Conservation (phyloP, 495 filamentous ascomycete genomes). For the Penicillium silybi region DNA sequence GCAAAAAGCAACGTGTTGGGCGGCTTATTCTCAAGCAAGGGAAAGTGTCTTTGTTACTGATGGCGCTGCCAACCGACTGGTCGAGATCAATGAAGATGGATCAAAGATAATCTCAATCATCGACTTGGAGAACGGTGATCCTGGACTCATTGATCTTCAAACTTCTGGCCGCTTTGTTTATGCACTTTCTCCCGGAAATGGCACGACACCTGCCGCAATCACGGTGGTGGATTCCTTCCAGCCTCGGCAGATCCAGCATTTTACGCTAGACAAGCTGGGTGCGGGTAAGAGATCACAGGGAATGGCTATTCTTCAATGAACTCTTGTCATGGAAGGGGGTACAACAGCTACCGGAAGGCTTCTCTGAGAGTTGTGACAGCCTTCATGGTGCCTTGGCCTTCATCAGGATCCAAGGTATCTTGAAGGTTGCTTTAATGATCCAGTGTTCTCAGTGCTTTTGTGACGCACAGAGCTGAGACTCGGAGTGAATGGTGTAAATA, state of each 20-base stretch:
- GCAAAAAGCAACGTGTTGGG: slow-evolving; percentile 58
- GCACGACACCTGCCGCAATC: slow-evolving; percentile 38
- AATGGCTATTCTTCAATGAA: too few species aligned
- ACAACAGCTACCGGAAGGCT: too few species aligned
- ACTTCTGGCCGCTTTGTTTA: slow-evolving; percentile 50
- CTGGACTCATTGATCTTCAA: slow-evolving; percentile 53
- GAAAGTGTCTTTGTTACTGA: slow-evolving; percentile 53
- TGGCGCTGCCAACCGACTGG: slow-evolving; percentile 43
- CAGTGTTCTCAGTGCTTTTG: too few species aligned
- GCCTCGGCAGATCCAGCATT: slow-evolving; percentile 39
- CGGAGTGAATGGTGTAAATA: too few species aligned
- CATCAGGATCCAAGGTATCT: too few species aligned
- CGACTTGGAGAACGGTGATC: slow-evolving; percentile 42
- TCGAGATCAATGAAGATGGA: slow-evolving; percentile 39
- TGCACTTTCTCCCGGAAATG: slow-evolving; percentile 51
- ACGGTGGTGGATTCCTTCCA: slow-evolving; percentile 46
- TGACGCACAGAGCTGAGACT: too few species aligned
- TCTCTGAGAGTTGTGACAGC: too few species aligned
- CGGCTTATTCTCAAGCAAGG: slow-evolving; percentile 24
- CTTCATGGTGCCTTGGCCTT: too few species aligned
- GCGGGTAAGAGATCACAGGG: not conserved
- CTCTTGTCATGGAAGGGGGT: too few species aligned
- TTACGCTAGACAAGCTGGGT: slow-evolving; percentile 21
- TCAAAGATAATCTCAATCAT: slow-evolving; percentile 30
- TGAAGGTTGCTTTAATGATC: too few species aligned